These are phyloP conservation scores for Euphorbia tirucalli DNA, from an alignment of 345 rosid genomes.

Conservation along the genomic window DNA sequence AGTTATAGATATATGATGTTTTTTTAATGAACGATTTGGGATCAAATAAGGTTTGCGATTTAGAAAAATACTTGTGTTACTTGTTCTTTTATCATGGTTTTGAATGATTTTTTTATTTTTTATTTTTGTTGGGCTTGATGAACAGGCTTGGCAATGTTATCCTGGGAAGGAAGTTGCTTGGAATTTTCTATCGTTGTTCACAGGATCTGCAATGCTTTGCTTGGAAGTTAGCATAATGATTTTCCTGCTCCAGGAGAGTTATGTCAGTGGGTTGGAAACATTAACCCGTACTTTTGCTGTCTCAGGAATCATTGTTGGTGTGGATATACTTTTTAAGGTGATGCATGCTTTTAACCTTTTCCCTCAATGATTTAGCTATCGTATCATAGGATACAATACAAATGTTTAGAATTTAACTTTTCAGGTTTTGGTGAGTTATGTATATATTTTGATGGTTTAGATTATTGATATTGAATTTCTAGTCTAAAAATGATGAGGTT, in stretches of 20 bases:
- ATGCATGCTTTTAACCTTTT: neutral
- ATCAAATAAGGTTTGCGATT: neutral
- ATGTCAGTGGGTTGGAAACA: slow-evolving; percentile 37
- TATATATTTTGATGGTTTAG: neutral
- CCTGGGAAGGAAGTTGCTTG: slow-evolving; percentile 36
- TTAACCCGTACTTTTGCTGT: slow-evolving; percentile 34
- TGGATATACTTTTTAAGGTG: slow-evolving; percentile 46
- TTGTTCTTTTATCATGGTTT: neutral
- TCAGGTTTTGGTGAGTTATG: neutral
- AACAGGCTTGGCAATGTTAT: slow-evolving; percentile 43
- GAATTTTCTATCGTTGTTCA: slow-evolving; percentile 41
- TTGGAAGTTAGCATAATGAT: slow-evolving; percentile 40
- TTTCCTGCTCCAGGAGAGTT: slow-evolving; percentile 43
- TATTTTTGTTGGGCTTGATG: neutral
- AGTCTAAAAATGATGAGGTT: neutral
- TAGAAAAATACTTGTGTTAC: neutral
- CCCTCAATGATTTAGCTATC: neutral
- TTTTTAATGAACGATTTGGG: neutral
- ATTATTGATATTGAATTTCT: neutral
- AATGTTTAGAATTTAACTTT: neutral
- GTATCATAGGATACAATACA: neutral
- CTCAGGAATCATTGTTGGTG: slow-evolving; percentile 39
- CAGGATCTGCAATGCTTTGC: slow-evolving; percentile 33
- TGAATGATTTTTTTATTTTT: neutral
- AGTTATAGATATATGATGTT: neutral